A percentile compares a stretch with the other conserved stretches of the same genome.
Evolutionary conservation across 2,329 filamentous ascomycete species (phyloP).

Genomic region (Endocalyx cinctus): DNA sequence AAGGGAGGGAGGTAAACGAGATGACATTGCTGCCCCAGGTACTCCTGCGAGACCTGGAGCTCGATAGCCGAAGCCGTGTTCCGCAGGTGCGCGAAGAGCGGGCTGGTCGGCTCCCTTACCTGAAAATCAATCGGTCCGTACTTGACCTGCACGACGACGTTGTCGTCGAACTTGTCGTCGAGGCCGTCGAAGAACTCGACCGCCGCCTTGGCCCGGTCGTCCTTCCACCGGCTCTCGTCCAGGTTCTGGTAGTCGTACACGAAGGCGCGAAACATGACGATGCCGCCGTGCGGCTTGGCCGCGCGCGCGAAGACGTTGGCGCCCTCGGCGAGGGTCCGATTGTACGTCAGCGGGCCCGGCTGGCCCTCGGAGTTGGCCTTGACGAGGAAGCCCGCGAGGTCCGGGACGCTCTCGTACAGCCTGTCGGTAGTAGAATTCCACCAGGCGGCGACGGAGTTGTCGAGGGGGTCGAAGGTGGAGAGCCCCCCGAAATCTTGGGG

Average conservation of each 20-base stretch:
- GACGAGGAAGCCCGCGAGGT: conserved; percentile 64
- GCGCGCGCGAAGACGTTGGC: conserved; percentile 64
- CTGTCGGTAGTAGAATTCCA: conserved; percentile 57
- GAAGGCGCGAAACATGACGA: conserved; percentile 68
- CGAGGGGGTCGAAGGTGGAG: conserved; percentile 60
- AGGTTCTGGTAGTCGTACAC: conserved; percentile 56
- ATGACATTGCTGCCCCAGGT: conserved; percentile 66
- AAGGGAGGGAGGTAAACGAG: conserved; percentile 63
- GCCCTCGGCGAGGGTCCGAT: conserved; percentile 62
- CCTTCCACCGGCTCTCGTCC: conserved; percentile 56
- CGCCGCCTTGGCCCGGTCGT: conserved; percentile 65
- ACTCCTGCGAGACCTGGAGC: conserved; percentile 64
- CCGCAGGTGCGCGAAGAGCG: conserved; percentile 52
- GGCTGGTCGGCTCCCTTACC: conserved; percentile 62
- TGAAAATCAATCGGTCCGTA: conserved; percentile 73
- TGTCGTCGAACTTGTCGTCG: conserved; percentile 63
- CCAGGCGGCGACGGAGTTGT: conserved; percentile 54
- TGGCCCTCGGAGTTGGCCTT: conserved; percentile 72
- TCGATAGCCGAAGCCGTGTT: conserved; percentile 53
- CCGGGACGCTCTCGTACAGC: conserved; percentile 58
- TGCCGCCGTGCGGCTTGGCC: conserved; percentile 52
- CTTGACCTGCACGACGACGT: conserved; percentile 70
- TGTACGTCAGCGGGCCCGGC: conserved; percentile 64
- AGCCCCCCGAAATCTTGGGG: conserved; percentile 53
- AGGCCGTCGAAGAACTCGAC: conserved; percentile 62